Evolutionary conservation across 306 rosid genomes (phyloP).

Genomic region (Delonix regia): DNA sequence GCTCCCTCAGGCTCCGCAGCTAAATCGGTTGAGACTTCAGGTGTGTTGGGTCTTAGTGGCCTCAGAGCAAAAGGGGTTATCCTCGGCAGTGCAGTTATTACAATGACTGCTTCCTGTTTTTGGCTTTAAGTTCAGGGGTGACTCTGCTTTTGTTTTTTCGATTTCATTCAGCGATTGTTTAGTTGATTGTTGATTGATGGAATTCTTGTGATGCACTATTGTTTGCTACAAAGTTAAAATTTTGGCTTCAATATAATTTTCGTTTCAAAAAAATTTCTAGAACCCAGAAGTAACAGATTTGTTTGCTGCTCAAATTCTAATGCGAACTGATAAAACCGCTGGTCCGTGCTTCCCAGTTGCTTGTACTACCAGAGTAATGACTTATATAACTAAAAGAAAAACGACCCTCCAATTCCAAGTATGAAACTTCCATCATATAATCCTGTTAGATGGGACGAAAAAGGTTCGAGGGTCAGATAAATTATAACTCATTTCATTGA

Average conservation of each 20-base stretch:
- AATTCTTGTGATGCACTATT: conserved; percentile 43
- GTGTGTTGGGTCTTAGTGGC: conserved; percentile 34
- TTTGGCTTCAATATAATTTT: conserved; percentile 31
- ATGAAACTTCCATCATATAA: not conserved
- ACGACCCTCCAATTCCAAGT: not conserved
- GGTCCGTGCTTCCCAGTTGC: not conserved
- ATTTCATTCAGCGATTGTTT: conserved; percentile 4
- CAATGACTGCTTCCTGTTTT: conserved; percentile 28
- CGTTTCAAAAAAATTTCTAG: not conserved
- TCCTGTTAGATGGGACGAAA: too few species aligned
- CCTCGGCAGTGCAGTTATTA: conserved; percentile 17
- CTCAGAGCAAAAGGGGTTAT: conserved; percentile 3
- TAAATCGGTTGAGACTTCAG: conserved; percentile 42
- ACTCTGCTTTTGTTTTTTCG: not conserved
- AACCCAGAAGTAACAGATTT: not conserved
- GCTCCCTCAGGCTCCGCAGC: conserved; percentile 55
- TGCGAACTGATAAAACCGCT: not conserved
- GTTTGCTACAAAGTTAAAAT: conserved; percentile 26
- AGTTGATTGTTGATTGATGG: conserved; percentile 34
- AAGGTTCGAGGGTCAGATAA: too few species aligned
- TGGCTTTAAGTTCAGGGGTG: conserved; percentile 27
- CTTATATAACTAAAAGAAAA: not conserved
- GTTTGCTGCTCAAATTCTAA: not conserved
- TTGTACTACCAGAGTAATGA: not conserved
- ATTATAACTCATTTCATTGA: too few species aligned